Evolutionary conservation across 1,284 basidiomycete genomes (phyloP).

Genomic region (Papiliotrema nemorosa): DNA sequence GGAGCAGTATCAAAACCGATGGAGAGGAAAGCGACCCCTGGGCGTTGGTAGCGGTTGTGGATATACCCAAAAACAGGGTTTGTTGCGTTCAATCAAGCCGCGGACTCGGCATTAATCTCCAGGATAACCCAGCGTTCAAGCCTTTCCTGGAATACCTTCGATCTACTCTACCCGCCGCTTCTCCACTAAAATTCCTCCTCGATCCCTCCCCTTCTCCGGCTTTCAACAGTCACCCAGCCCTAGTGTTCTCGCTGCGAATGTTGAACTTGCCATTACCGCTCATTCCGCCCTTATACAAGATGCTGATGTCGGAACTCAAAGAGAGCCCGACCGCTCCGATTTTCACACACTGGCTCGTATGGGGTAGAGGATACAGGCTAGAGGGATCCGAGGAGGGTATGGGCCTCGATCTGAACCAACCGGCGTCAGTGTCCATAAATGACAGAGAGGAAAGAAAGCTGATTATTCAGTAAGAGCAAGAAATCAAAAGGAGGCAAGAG

Average conservation of each 20-base stretch:
- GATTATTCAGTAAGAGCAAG: slow-evolving; percentile 50
- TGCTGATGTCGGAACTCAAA: slow-evolving; percentile 76
- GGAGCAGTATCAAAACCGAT: slow-evolving; percentile 89
- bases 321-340: slow-evolving; percentile 55
- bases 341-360: slow-evolving; percentile 45
- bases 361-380: slow-evolving; percentile 47
- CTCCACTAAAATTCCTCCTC: slow-evolving; percentile 36
- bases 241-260: slow-evolving; percentile 78
- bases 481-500: slow-evolving; percentile 21
- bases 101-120: background rate
- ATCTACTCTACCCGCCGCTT: slow-evolving; percentile 31
- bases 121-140: slow-evolving; percentile 63
- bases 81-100: slow-evolving; percentile 20
- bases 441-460: background rate
- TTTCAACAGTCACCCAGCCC: slow-evolving; percentile 60
- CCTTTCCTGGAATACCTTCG: slow-evolving; percentile 68
- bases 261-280: slow-evolving; percentile 91
- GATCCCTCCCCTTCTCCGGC: slow-evolving; percentile 20
- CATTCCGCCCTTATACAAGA: slow-evolving; percentile 81
- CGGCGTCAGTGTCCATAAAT: background rate
- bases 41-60: slow-evolving; percentile 75
- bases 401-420: slow-evolving; percentile 38
- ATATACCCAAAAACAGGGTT: slow-evolving; percentile 73
- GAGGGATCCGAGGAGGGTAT: slow-evolving; percentile 42
- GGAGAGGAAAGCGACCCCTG: slow-evolving; percentile 84